A percentile compares a stretch with the other conserved stretches of the same genome.
phyloP scores from a whole-genome alignment of 345 rosid genomes.

The Brassica carinata region DNA sequence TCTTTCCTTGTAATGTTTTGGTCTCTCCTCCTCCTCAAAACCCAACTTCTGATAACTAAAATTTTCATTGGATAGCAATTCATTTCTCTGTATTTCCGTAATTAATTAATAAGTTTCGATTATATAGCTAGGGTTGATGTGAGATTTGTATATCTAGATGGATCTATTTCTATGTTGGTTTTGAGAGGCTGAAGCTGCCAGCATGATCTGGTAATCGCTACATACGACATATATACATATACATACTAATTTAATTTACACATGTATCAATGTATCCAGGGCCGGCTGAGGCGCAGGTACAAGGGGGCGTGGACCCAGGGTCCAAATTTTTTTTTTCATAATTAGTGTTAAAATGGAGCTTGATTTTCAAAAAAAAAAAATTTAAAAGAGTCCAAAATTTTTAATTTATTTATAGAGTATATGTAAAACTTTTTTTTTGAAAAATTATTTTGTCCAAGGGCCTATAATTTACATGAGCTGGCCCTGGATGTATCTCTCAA shows the following conservation, averaged over 20 bases:
- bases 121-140: conserved; percentile 8
- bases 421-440: no score
- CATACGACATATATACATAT: conserved; percentile 15
- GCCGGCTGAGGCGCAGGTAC: no score
- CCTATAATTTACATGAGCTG: no score
- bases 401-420: no score
- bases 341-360: no score
- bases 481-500: no score
- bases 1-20: conserved; percentile 18
- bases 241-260: conserved; percentile 3
- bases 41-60: not conserved
- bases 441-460: no score
- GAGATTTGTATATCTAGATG: conserved; percentile 5
- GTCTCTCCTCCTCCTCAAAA: conserved; percentile 10
- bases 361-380: no score
- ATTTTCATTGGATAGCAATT: not conserved
- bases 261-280: not conserved
- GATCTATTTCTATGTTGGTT: conserved; percentile 32
- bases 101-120: not conserved
- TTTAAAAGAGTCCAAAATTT: no score
- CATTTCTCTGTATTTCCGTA: not conserved
- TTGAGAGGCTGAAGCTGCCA: conserved; percentile 99
- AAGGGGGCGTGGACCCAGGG: no score
- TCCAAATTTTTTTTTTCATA: no score
- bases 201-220: conserved; percentile 82